These are phyloP conservation scores for Fusarium sp. DNA, from an alignment of 2,329 filamentous ascomycete genomes.

Conservation along the genomic window DNA sequence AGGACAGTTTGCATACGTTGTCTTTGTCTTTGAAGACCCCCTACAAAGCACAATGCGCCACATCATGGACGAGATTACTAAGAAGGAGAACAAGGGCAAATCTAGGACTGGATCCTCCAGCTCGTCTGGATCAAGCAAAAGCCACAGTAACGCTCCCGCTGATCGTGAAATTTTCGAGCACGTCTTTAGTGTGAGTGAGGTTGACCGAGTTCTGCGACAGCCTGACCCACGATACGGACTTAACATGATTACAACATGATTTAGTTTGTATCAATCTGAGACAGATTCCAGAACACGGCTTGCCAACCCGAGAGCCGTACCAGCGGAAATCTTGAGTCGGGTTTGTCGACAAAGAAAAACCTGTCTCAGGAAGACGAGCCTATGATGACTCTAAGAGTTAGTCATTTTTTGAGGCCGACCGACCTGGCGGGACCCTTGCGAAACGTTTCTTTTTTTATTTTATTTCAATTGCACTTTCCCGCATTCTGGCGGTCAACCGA, in stretches of 20 bases:
- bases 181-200: slow-evolving; percentile 61
- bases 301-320: neutral
- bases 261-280: slow-evolving; percentile 16
- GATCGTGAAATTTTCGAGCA: slow-evolving; percentile 65
- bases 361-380: slow-evolving; percentile 14
- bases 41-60: slow-evolving; percentile 62
- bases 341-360: slow-evolving; percentile 11
- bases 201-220: slow-evolving; percentile 60
- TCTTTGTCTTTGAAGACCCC: slow-evolving; percentile 72
- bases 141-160: slow-evolving; percentile 45
- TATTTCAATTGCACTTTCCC: slow-evolving; percentile 27
- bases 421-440: slow-evolving; percentile 34
- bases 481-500: slow-evolving; percentile 32
- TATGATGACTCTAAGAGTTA: slow-evolving; percentile 18
- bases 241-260: slow-evolving; percentile 59
- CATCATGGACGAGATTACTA: slow-evolving; percentile 65
- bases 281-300: neutral
- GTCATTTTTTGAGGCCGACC: slow-evolving; percentile 29
- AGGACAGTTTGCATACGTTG: slow-evolving; percentile 68
- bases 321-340: slow-evolving; percentile 7
- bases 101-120: slow-evolving; percentile 44
- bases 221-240: slow-evolving; percentile 66
- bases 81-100: slow-evolving; percentile 57
- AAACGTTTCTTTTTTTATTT: slow-evolving; percentile 32
- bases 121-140: slow-evolving; percentile 44